These are phyloP conservation scores for Phytomonas serpens DNA, from an alignment of 208 protist species.

Conservation along the genomic window DNA sequence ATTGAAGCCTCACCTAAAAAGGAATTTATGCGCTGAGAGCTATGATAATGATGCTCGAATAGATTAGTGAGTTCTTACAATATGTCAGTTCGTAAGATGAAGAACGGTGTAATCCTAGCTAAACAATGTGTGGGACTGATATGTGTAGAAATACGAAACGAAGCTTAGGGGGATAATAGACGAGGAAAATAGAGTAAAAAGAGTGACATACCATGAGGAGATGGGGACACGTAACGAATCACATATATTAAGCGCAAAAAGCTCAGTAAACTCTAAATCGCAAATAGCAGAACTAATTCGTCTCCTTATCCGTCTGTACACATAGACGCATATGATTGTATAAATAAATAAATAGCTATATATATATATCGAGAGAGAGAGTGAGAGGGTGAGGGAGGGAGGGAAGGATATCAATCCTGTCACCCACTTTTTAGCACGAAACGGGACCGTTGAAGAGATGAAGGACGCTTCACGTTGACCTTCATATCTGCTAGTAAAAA, in stretches of 20 bases:
- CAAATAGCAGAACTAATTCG: neutral
- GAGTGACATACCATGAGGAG: conserved; percentile 6
- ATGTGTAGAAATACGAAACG: neutral
- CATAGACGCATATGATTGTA: neutral
- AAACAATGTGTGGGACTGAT: neutral
- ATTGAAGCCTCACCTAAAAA: neutral
- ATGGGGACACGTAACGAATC: neutral
- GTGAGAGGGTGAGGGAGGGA: neutral
- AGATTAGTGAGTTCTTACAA: neutral
- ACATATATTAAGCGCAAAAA: neutral
- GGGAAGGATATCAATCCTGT: neutral
- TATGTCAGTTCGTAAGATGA: neutral
- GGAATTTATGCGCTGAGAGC: neutral
- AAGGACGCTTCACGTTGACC: neutral
- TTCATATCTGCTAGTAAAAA: neutral
- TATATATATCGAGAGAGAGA: conserved; percentile 5
- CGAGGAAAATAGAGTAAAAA: neutral
- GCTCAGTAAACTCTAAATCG: neutral
- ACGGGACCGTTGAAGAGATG: neutral
- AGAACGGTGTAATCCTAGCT: neutral
- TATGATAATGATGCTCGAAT: neutral
- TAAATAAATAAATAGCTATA: conserved; percentile 3
- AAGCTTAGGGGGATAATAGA: neutral
- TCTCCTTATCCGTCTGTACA: neutral
- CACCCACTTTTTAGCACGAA: conserved; percentile 6